A percentile compares a stretch with the other conserved stretches of the same genome.
Evolutionary conservation across 352 stramenopile genomes (phyloP).

Genomic region (Globisporangium radiosum): DNA sequence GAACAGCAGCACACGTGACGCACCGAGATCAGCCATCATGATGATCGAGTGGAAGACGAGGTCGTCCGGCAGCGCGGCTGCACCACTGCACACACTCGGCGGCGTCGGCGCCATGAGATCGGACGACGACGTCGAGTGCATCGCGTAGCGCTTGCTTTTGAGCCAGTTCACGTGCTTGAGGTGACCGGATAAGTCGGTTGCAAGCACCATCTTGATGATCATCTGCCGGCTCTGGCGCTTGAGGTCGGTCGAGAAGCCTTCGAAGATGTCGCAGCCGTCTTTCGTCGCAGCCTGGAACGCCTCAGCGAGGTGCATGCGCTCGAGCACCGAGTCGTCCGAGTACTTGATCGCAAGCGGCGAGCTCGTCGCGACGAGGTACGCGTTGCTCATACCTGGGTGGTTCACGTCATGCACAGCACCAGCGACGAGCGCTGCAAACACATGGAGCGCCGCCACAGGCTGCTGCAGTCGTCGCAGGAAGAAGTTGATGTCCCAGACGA

Average conservation of each 20-base stretch:
- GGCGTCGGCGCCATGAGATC: conserved; percentile 13
- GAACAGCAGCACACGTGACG: not conserved
- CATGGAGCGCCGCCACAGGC: conserved; percentile 31
- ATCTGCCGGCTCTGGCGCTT: conserved; percentile 47
- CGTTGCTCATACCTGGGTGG: conserved; percentile 90
- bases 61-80: conserved; percentile 26
- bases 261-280: conserved; percentile 65
- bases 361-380: conserved; percentile 81
- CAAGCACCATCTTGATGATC: conserved; percentile 82
- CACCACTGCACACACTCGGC: not conserved
- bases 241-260: conserved; percentile 44
- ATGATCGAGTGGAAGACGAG: conserved; percentile 59
- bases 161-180: conserved; percentile 70
- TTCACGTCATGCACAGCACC: conserved; percentile 90
- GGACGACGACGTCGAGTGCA: conserved; percentile 25
- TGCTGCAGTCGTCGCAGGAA: conserved; percentile 46
- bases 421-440: conserved; percentile 84
- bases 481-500: conserved; percentile 70
- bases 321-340: conserved; percentile 91
- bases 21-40: conserved; percentile 69
- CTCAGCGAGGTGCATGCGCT: conserved; percentile 71
- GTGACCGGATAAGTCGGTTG: conserved; percentile 73
- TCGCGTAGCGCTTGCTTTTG: conserved; percentile 63
- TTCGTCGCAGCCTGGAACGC: conserved; percentile 62
- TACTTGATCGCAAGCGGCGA: conserved; percentile 89